phyloP scores from a whole-genome alignment of 306 rosid species.

The Lathyrus sativus region DNA sequence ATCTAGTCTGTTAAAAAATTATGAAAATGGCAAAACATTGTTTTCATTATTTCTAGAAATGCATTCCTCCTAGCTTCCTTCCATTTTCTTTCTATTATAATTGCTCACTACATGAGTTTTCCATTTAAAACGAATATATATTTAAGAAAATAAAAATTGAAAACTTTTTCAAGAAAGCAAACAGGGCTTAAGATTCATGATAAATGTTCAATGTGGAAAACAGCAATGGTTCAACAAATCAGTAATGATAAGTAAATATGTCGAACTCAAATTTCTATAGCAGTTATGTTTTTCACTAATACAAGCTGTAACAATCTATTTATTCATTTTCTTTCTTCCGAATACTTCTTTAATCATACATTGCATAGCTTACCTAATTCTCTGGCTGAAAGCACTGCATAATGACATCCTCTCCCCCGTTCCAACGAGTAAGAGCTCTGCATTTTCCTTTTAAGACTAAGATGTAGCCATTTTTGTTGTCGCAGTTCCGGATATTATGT shows the following conservation, averaged over 20 bases:
- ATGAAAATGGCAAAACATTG: too few relatives aligned
- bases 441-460: not conserved
- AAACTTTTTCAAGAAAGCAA: too few relatives aligned
- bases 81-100: too few relatives aligned
- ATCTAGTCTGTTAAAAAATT: too few relatives aligned
- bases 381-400: not conserved
- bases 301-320: slow-evolving; percentile 27
- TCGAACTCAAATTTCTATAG: slow-evolving; percentile 29
- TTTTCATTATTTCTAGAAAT: too few relatives aligned
- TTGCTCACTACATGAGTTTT: too few relatives aligned
- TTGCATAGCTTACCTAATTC: slow-evolving; percentile 5
- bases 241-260: slow-evolving; percentile 32
- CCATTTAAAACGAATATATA: too few relatives aligned
- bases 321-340: not conserved
- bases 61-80: too few relatives aligned
- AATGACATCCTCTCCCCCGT: not conserved
- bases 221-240: slow-evolving; percentile 30
- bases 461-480: too few relatives aligned
- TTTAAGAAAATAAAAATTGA: too few relatives aligned
- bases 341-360: not conserved
- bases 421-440: not conserved
- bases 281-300: slow-evolving; percentile 19
- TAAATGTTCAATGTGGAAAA: slow-evolving; percentile 7
- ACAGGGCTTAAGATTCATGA: slow-evolving; percentile 24
- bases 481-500: too few relatives aligned